Conservation (phyloP, 805 yeast genomes). For the Wickerhamiella parazyma region DNA sequence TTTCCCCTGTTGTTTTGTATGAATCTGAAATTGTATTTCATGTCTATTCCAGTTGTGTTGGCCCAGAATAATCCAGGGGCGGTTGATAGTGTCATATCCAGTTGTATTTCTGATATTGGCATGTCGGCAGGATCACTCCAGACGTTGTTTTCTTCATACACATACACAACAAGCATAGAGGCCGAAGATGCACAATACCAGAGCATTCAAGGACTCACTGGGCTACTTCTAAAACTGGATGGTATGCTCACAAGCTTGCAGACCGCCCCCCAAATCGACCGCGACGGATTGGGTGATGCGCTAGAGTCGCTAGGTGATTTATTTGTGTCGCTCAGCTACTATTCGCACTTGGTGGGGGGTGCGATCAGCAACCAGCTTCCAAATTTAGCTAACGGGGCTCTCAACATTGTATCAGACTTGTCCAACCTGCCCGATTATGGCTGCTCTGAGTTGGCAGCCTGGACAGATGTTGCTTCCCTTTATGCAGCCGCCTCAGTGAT, state of each 20-base stretch:
- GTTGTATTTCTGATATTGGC: background rate
- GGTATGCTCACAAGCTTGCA: background rate
- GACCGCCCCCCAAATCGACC: background rate
- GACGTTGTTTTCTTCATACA: background rate
- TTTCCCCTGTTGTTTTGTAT: no score
- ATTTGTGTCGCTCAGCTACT: background rate
- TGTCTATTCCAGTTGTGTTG: background rate
- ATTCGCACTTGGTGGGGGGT: background rate
- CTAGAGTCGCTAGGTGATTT: background rate
- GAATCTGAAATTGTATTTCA: background rate
- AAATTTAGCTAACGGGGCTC: background rate
- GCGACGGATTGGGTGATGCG: background rate
- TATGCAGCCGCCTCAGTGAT: background rate
- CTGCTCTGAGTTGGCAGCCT: background rate
- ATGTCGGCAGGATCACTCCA: background rate
- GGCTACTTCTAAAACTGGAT: background rate
- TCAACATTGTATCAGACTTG: background rate
- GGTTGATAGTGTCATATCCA: background rate
- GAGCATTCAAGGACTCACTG: background rate
- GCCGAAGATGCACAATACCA: background rate
- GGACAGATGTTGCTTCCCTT: background rate
- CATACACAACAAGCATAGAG: background rate
- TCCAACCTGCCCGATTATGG: background rate
- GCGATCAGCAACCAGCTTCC: background rate
- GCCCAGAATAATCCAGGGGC: background rate